These are phyloP conservation scores for Aspergillus pseudotamarii DNA, from an alignment of 2,329 filamentous ascomycete species.

Conservation along the genomic window DNA sequence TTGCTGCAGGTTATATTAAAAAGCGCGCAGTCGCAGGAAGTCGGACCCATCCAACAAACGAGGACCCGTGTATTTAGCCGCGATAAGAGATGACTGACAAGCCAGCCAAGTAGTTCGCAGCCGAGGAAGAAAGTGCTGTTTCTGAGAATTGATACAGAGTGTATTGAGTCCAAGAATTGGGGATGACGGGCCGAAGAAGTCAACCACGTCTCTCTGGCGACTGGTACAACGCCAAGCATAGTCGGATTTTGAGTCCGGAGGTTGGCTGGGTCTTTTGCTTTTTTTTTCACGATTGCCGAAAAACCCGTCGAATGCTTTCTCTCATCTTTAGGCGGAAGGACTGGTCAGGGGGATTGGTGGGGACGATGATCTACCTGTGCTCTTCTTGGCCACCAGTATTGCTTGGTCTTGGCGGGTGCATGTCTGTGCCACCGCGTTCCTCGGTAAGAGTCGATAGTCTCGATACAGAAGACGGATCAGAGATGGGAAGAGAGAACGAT, in stretches of 20 bases:
- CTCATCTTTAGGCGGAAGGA: not conserved
- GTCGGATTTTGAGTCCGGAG: not conserved
- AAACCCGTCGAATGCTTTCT: not conserved
- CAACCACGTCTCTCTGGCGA: not conserved
- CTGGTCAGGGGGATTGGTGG: not conserved
- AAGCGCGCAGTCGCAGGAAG: not conserved
- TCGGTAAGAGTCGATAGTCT: not conserved
- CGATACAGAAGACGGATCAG: not conserved
- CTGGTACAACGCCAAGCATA: not conserved
- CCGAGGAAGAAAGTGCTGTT: not conserved
- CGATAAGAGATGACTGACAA: not conserved
- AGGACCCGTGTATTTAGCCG: not conserved
- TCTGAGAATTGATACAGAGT: not conserved
- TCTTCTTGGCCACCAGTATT: not conserved
- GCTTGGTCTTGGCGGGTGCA: not conserved
- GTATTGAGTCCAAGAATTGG: not conserved
- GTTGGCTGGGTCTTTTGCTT: not conserved
- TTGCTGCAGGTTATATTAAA: not conserved
- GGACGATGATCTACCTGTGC: not conserved
- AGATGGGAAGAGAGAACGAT: not conserved
- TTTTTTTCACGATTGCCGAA: not conserved
- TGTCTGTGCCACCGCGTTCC: not conserved
- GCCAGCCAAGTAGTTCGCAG: not conserved
- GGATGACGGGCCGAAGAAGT: not conserved
- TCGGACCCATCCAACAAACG: not conserved